Evolutionary conservation across 2,329 filamentous ascomycete species (phyloP).

Genomic region (Verticillium zaregamsianum): DNA sequence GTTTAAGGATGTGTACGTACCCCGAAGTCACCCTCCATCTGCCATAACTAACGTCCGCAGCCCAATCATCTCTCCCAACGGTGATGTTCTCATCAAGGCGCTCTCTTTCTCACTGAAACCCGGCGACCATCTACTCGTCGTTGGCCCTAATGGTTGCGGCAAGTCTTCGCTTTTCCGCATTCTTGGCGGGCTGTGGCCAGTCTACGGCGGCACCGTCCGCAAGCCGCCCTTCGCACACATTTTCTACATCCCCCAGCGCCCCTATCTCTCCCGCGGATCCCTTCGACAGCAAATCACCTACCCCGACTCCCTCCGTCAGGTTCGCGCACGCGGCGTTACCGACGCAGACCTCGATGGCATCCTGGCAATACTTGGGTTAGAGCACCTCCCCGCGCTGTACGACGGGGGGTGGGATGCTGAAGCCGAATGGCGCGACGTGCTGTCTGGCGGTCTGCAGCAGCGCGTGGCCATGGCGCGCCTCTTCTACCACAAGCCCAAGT

Average conservation of each 20-base stretch:
- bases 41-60: constrained; percentile 26
- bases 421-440: constrained; percentile 92
- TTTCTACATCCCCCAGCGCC: constrained; percentile 96
- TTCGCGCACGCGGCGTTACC: constrained; percentile 78
- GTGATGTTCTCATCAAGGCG: constrained; percentile 81
- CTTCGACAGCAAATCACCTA: constrained; percentile 98
- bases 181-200: constrained; percentile 92
- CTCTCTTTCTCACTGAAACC: constrained; percentile 83
- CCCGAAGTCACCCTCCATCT: not conserved
- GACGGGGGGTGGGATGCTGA: constrained; percentile 84
- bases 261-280: constrained; percentile 85
- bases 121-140: constrained; percentile 87
- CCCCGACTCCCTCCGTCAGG: constrained; percentile 81
- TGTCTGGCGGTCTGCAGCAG: constrained; percentile 91
- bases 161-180: constrained; percentile 97
- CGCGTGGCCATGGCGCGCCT: constrained; percentile 93
- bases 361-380: constrained; percentile 75
- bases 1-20: constrained; percentile 70
- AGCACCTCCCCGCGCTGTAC: constrained; percentile 73
- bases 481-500: constrained; percentile 89
- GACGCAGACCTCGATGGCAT: constrained; percentile 77
- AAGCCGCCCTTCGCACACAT: constrained; percentile 92
- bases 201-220: constrained; percentile 89
- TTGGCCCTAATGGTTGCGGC: constrained; percentile 94
- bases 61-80: constrained; percentile 94